Evolutionary conservation across 2,329 filamentous ascomycete genomes (phyloP), one percentile per base, ranked within the genome.

Genomic region (Pezicula carpinea): DNA sequence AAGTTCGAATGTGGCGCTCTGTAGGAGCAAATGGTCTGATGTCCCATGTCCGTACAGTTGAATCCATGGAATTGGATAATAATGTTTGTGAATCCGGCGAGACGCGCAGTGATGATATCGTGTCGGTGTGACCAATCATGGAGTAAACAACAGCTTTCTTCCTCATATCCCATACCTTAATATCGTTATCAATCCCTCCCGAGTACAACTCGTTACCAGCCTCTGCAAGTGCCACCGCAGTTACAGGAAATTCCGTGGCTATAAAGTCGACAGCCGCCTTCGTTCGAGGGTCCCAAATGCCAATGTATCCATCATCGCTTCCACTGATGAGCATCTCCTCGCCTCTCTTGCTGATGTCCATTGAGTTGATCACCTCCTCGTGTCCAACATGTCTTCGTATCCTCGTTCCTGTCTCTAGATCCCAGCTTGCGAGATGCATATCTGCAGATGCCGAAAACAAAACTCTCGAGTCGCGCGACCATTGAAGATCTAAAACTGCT

Each of bases 141-240:
- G 86, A 85, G 67, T 97, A 96, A 5, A 89, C 82, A 3, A 95
- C 80, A 6, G 85, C 80, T 68, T 95, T 90, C 73, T 96, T 97
- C 56, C 93, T 83, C 62, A 97, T 71, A 67, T 99, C 93, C 92
- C 93, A 99, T 17, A 95, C 91, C 59, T 91, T 89, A 65, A 99
- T 95, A 59, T 95, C 90, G 63, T 97, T 96, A 70, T 97, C 93
- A 57, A 99, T 96, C 18, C 91, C 88, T 39, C 92, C 92, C 6
- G 88, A 87, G 66, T 93, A 99, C 21, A 99, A 81, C 69, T 97
- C 93, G 64, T 96, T 96, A 15, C 93, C 93, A 2, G 92, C 90
- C 65, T 96, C 90, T 0, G 91, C 85, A n/a, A 97, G 74, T 14
- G 90, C 89, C 5, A 97, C 82, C 0, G 92, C 87, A 2, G 93